Evolutionary conservation across 345 rosid species (phyloP).

Genomic region (Eucalyptus cladocalyx): DNA sequence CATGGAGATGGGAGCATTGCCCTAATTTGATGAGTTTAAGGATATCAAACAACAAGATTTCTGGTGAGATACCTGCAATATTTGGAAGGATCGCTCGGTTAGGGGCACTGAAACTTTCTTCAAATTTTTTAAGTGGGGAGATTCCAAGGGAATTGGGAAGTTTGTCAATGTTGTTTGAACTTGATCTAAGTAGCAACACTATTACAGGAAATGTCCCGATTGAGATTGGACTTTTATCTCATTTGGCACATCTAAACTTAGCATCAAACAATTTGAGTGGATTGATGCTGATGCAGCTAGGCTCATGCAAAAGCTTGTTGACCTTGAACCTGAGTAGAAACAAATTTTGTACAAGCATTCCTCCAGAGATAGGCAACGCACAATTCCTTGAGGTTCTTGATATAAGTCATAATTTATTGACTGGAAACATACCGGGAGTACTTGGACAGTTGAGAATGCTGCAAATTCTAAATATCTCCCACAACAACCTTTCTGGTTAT

Average conservation of each 20-base stretch:
- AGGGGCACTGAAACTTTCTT: neutral
- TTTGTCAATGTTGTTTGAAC: fast-evolving
- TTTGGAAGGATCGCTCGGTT: neutral
- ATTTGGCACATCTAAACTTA: fast-evolving
- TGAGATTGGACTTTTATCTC: neutral
- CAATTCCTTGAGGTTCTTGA: neutral
- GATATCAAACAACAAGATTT: too few relatives aligned
- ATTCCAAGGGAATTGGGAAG: neutral
- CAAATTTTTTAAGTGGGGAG: neutral
- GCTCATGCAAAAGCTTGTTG: neutral
- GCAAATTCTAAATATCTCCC: neutral
- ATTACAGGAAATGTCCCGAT: neutral
- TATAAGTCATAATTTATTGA: neutral
- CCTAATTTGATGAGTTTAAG: neutral
- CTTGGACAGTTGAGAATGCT: neutral
- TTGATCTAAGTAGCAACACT: fast-evolving
- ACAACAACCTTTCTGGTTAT: fast-evolving
- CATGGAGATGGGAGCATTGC: neutral
- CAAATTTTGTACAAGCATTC: neutral
- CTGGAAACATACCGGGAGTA: neutral
- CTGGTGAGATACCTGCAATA: neutral
- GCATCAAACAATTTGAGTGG: neutral
- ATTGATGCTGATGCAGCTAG: neutral
- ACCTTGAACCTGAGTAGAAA: fast-evolving
- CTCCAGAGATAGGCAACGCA: neutral